A percentile compares a stretch with the other conserved stretches of the same genome.
phyloP scores from a whole-genome alignment of 768 basidiomycete genomes.

The Infundibulicybe gibba region DNA sequence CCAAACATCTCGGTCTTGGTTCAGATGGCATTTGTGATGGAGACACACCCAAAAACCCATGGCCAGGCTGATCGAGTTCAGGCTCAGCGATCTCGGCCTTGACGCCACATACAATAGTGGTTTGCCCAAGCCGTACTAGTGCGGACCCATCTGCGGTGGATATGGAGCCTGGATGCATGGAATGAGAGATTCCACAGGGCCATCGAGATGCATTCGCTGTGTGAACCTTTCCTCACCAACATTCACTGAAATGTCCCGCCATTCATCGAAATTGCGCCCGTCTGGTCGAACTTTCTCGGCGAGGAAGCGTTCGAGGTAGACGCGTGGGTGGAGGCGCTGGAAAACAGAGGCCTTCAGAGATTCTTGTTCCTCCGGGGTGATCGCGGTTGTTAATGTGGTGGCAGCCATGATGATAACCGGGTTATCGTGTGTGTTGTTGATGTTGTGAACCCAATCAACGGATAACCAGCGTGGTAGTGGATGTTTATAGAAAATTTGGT shows the following conservation, averaged over 20 bases:
- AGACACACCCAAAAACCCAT: conserved; percentile 79
- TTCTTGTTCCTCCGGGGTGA: conserved; percentile 26
- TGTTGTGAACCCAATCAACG: no score
- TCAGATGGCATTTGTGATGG: neutral
- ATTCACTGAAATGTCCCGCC: conserved; percentile 77
- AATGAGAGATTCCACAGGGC: neutral
- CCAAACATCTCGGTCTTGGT: neutral
- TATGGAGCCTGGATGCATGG: conserved; percentile 69
- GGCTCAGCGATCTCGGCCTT: conserved; percentile 96
- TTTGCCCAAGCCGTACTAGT: conserved; percentile 85
- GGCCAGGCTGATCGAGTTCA: conserved; percentile 65
- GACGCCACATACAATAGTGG: conserved; percentile 94
- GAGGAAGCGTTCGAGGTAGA: conserved; percentile 86
- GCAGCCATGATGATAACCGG: no score
- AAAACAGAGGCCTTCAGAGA: conserved; percentile 58
- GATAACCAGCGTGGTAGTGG: no score
- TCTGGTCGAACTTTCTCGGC: conserved; percentile 78
- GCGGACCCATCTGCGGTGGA: conserved; percentile 93
- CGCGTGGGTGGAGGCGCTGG: conserved; percentile 84
- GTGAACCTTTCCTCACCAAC: conserved; percentile 50
- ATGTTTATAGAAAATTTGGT: no score
- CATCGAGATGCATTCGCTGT: no score
- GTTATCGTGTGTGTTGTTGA: no score
- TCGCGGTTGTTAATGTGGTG: neutral
- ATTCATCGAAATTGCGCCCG: conserved; percentile 65